These are phyloP conservation scores for Botrytis aclada DNA, from an alignment of 2,329 filamentous ascomycete genomes.

Conservation along the genomic window DNA sequence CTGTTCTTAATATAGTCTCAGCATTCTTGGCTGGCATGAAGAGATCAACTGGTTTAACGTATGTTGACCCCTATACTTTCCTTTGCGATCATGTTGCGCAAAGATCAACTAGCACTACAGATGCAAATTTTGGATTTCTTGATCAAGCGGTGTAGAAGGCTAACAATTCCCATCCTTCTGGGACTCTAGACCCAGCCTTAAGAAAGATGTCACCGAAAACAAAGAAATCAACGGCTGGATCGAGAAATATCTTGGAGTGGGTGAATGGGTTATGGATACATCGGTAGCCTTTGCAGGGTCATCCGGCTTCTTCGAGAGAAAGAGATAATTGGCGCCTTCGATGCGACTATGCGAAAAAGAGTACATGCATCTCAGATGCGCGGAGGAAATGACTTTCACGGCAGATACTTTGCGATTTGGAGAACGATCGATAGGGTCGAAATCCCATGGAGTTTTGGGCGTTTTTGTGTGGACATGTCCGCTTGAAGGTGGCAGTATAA, in stretches of 20 bases:
- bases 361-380: background rate
- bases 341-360: background rate
- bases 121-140: background rate
- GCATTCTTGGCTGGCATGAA: slow-evolving; percentile 96
- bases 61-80: slow-evolving; percentile 47
- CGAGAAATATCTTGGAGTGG: slow-evolving; percentile 87
- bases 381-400: background rate
- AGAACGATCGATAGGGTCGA: slow-evolving; percentile 2
- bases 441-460: slow-evolving; percentile 13
- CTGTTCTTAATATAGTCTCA: slow-evolving; percentile 61
- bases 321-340: slow-evolving; percentile 50
- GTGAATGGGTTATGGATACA: slow-evolving; percentile 98
- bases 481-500: background rate
- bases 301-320: slow-evolving; percentile 88
- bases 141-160: slow-evolving; percentile 32
- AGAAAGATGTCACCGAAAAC: slow-evolving; percentile 81
- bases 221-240: slow-evolving; percentile 85
- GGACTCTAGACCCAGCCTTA: slow-evolving; percentile 70
- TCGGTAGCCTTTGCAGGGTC: slow-evolving; percentile 87
- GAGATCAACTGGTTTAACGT: slow-evolving; percentile 96
- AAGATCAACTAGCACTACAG: background rate
- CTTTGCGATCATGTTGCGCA: background rate
- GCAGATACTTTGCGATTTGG: background rate
- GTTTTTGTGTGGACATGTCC: slow-evolving; percentile 2
- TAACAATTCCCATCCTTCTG: slow-evolving; percentile 45